These are phyloP conservation scores for Alisma plantagoaquatica DNA, from an alignment of 106 monocot genomes.

Conservation along the genomic window DNA sequence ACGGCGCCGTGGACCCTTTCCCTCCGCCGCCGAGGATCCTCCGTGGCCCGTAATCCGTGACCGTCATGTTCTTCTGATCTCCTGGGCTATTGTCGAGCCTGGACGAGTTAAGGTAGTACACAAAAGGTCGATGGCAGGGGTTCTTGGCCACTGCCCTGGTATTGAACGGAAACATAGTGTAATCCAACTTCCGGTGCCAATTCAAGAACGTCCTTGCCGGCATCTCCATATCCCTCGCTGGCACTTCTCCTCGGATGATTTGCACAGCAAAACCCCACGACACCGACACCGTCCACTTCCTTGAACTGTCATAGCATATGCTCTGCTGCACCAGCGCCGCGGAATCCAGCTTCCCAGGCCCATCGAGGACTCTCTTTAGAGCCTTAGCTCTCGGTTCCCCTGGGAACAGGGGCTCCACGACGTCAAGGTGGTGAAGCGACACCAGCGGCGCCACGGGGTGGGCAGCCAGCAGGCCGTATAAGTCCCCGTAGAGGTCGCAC, in stretches of 20 bases:
- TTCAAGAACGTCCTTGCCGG: conserved; percentile 83
- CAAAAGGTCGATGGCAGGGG: conserved; percentile 64
- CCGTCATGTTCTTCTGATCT: conserved; percentile 27
- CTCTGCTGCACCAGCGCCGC: conserved; percentile 72
- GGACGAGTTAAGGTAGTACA: conserved; percentile 43
- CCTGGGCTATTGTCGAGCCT: not conserved
- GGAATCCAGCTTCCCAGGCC: conserved; percentile 51
- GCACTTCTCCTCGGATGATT: conserved; percentile 48
- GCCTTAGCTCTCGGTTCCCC: conserved; percentile 13
- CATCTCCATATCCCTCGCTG: conserved; percentile 82
- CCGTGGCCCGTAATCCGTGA: conserved; percentile 40
- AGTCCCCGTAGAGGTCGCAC: conserved; percentile 4
- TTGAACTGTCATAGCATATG: conserved; percentile 48
- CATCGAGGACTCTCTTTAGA: conserved; percentile 38
- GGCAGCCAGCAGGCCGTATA: not conserved
- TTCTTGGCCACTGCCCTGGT: conserved; percentile 64
- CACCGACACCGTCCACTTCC: conserved; percentile 60
- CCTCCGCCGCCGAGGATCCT: too few relatives aligned
- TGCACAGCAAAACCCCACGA: conserved; percentile 81
- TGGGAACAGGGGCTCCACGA: conserved; percentile 39
- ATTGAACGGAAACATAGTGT: conserved; percentile 69
- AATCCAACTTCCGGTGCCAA: conserved; percentile 66
- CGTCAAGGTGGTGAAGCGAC: not conserved
- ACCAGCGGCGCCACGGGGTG: not conserved
- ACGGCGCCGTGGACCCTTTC: conserved; percentile 23